Evolutionary conservation across 2,329 filamentous ascomycete genomes (phyloP), one percentile per base, ranked within the genome.

Genomic region (Trichoderma oligosporum): DNA sequence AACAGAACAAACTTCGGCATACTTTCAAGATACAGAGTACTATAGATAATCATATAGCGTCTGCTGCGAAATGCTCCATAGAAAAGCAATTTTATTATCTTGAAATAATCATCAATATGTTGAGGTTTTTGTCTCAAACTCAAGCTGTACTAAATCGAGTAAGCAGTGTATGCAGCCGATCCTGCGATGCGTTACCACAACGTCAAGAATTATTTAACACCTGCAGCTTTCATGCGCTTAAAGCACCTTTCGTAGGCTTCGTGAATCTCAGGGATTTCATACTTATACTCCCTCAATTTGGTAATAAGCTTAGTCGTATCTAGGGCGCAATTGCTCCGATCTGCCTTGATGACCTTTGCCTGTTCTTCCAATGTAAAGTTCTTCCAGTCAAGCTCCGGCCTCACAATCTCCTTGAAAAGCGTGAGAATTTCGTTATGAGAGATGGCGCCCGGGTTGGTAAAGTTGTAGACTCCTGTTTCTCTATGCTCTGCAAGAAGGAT

Each of bases 371-470:
- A 67, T 2, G 76, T 79, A 66, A 87, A 88, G 74, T 87, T 88
- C 74, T 80, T 78, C 82, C 83, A 87, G 38, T 74, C 76, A 64
- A 85, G 82, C 25, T 66, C 68, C 1, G 84, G 84, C 38, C 83
- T 78, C 35, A 88, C 79, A 62, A 85, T 82, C 61, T 86, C 78
- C 64, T 79, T 80, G 73, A 86, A 87, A 39, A 88, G 73, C 2
- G 72, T 64, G 36, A 88, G 74, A 6, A 88, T 83, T 71, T 87
- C 83, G 68, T 87, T 87, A 72, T 87, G 84, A n/a, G 82, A 85
- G 68, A 88, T 87, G 61, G 83, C 82, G 11, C 84, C 85, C 0
- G 85, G 85, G 71, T 87, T 88, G 60, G 84, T 87, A 69, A 87
- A 87, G 73, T 88, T 88, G 72, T 84, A 86, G 62, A 88, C 74